Evolutionary conservation across 1,284 basidiomycete genomes (phyloP).

Genomic region (Cryptococcus amylolentus): DNA sequence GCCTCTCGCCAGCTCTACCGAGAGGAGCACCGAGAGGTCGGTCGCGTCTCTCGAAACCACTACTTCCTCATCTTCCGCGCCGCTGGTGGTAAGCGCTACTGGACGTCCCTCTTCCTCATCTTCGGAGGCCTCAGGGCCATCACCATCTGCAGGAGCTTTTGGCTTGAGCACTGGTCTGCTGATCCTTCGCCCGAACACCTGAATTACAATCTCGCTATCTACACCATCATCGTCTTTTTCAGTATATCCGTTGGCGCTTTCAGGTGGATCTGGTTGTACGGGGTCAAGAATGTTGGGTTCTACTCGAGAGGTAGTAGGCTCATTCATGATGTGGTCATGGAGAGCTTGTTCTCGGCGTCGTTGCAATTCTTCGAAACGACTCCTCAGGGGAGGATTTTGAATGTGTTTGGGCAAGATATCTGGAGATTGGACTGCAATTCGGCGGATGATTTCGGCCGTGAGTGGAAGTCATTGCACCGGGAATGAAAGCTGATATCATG

Average conservation of each 20-base stretch:
- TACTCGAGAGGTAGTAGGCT: slow-evolving; percentile 59
- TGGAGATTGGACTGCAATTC: slow-evolving; percentile 55
- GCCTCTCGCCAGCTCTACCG: slow-evolving; percentile 63
- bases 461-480: background rate
- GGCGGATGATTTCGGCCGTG: slow-evolving; percentile 61
- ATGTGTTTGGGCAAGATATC: slow-evolving; percentile 55
- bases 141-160: slow-evolving; percentile 21
- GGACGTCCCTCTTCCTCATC: slow-evolving; percentile 32
- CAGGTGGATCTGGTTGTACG: slow-evolving; percentile 49
- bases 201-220: slow-evolving; percentile 35
- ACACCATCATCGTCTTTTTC: slow-evolving; percentile 19
- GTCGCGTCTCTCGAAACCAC: slow-evolving; percentile 34
- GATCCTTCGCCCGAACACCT: slow-evolving; percentile 29
- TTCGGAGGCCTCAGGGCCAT: slow-evolving; percentile 25
- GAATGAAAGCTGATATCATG: background rate
- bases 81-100: slow-evolving; percentile 49
- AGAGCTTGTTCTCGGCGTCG: slow-evolving; percentile 62
- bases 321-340: slow-evolving; percentile 61
- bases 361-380: slow-evolving; percentile 78
- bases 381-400: slow-evolving; percentile 62
- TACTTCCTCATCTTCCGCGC: slow-evolving; percentile 41
- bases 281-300: slow-evolving; percentile 53
- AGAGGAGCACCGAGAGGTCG: slow-evolving; percentile 65
- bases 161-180: slow-evolving; percentile 40
- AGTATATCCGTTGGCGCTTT: slow-evolving; percentile 23